Evolutionary conservation across 257 asterid genomes (phyloP), one percentile per base, ranked within the genome.

Genomic region (Solanum boliviense): DNA sequence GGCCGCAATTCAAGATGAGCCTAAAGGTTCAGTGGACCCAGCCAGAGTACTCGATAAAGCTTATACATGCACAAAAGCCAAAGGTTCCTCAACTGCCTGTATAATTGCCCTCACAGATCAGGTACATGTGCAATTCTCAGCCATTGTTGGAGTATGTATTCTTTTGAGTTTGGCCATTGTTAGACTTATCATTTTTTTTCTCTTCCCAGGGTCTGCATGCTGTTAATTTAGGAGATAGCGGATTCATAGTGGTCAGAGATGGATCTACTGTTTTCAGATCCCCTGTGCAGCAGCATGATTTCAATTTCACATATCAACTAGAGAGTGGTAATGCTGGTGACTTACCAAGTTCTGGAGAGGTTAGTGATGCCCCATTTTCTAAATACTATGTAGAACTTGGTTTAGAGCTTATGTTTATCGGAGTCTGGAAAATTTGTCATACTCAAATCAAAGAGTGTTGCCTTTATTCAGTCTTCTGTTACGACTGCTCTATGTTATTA

Each of bases 301-400:
- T 95, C 91, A 97, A 97, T 90, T 95, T 94, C 86, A 93, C 99
- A 39, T 97, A 91, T 93, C 99, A 97, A 91, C 91, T 96, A 84
- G 98, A 96, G 91, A 25, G 95, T 87, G 99, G 98, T 82, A 93
- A 90, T 87, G 79, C 92, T 84, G 99, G 98, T 21, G 99, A 97
- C 91, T 90, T 95, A 87, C 99, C 99, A 68, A 95, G 99, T 89
- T 94, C 98, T 86, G 99, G 99, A 90, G 95, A 95, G 99, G 99
- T 97, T 48, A 31, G 78, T 79, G 15, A 62, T 48, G 10, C 85
- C 20, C 41, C 18, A 4, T 46, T 82, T 48, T 29, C 12, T 48
- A 82, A 48, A 48, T 52, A 81, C 68, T 46, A 15, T 44, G 67
- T 81, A 46, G 18, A 81, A 81, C 68, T 81, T 46, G 27, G 68